phyloP scores from a whole-genome alignment of 805 yeast species.

The Candida odintsovae region DNA sequence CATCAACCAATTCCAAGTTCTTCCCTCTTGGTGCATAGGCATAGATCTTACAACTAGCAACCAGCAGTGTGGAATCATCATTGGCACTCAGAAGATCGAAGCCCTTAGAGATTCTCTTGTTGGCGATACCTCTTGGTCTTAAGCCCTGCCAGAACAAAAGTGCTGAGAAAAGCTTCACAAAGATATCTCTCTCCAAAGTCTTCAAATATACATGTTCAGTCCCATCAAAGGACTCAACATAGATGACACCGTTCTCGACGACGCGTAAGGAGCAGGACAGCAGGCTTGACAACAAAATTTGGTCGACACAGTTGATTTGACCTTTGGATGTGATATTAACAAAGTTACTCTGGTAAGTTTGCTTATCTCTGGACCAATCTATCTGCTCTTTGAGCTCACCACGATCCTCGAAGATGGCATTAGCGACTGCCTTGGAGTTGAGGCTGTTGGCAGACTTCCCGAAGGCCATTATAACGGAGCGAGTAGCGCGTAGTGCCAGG shows the following conservation, averaged over 20 bases:
- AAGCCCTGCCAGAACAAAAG: conserved; percentile 54
- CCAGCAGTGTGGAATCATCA: conserved; percentile 36
- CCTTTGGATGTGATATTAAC: conserved; percentile 2
- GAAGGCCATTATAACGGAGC: not conserved
- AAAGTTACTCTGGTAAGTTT: not conserved
- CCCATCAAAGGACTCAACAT: conserved; percentile 5
- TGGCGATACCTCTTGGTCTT: conserved; percentile 45
- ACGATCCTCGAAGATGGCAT: conserved; percentile 6
- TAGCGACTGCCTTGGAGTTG: not conserved
- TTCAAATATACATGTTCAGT: conserved; percentile 7
- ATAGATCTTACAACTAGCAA: conserved; percentile 59
- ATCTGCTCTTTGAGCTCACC: conserved; percentile 14
- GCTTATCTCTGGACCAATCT: conserved; percentile 8
- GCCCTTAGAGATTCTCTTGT: conserved; percentile 30
- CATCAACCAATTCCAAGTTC: conserved; percentile 11
- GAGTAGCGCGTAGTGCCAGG: too few relatives aligned
- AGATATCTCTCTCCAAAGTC: conserved; percentile 23
- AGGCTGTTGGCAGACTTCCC: not conserved
- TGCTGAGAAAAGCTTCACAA: conserved; percentile 38
- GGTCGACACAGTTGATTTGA: not conserved
- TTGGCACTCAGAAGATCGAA: conserved; percentile 22
- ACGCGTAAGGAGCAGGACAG: conserved; percentile 3
- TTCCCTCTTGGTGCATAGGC: conserved; percentile 37
- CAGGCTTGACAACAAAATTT: conserved; percentile 1
- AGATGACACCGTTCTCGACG: not conserved